Evolutionary conservation across 306 rosid species (phyloP).

Genomic region (Dalbergia cultrata): DNA sequence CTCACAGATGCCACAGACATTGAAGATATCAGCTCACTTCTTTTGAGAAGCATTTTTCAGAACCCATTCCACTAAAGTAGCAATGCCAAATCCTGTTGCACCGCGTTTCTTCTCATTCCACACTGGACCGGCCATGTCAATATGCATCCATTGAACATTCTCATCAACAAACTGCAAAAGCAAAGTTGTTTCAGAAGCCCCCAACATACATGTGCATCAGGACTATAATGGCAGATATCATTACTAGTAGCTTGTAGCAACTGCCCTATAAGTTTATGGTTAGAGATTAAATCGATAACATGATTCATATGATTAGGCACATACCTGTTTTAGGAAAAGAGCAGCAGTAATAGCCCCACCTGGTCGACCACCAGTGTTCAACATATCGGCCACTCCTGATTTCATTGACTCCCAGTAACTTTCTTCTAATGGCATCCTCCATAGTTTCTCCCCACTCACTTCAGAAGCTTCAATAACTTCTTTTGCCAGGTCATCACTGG

Average conservation of each 20-base stretch:
- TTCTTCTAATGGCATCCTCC: conserved; percentile 98
- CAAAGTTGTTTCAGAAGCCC: conserved; percentile 43
- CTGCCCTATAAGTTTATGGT: conserved; percentile 11
- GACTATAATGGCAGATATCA: conserved; percentile 4
- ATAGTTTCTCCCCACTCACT: conserved; percentile 86
- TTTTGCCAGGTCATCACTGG: conserved; percentile 92
- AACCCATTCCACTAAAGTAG: conserved; percentile 97
- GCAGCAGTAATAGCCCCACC: conserved; percentile 97
- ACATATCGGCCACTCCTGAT: conserved; percentile 97
- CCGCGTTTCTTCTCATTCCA: conserved; percentile 78
- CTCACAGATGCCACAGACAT: not conserved
- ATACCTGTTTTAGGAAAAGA: conserved; percentile 95
- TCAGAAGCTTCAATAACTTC: conserved; percentile 89
- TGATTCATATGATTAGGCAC: conserved; percentile 12
- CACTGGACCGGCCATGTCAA: conserved; percentile 96
- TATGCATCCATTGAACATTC: conserved; percentile 96
- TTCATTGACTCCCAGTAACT: conserved; percentile 99
- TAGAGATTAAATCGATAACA: not conserved
- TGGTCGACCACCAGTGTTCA: conserved; percentile 84
- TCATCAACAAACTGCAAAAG: conserved; percentile 91
- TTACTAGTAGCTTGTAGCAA: not conserved
- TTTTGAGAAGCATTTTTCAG: conserved; percentile 73
- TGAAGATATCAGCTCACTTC: conserved; percentile 17
- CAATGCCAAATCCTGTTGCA: conserved; percentile 89
- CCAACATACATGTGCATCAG: not conserved